These are phyloP conservation scores for Croton setiger DNA, from an alignment of 441 rosid species.

Conservation along the genomic window DNA sequence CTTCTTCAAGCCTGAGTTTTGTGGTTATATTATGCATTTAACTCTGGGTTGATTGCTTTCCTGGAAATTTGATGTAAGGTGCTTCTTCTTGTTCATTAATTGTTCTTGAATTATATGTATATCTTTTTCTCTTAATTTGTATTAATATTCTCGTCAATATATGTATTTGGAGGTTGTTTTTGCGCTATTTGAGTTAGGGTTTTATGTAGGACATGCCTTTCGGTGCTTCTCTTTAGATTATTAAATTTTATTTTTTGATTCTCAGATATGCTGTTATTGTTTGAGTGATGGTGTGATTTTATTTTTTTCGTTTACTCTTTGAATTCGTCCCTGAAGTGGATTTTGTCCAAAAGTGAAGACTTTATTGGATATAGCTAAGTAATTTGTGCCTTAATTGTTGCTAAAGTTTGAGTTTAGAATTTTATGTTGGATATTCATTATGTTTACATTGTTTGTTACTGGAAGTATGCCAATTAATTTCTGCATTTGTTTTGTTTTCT, in stretches of 20 bases:
- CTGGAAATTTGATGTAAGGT: slow-evolving; percentile 3
- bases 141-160: slow-evolving; percentile 28
- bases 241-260: neutral
- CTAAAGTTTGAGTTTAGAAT: neutral
- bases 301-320: too few relatives aligned
- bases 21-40: neutral
- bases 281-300: slow-evolving; percentile 12
- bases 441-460: neutral
- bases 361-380: too few relatives aligned
- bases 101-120: neutral
- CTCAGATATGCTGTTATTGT: neutral
- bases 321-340: too few relatives aligned
- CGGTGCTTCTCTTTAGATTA: neutral
- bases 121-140: neutral
- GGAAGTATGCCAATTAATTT: too few relatives aligned
- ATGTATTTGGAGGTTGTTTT: neutral
- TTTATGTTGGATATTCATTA: neutral
- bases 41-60: slow-evolving; percentile 8
- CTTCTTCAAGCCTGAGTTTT: slow-evolving; percentile 4
- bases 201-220: neutral
- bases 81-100: slow-evolving; percentile 9
- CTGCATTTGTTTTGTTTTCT: too few relatives aligned
- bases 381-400: neutral
- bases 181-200: slow-evolving; percentile 1
- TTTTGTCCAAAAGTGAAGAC: too few relatives aligned